Evolutionary conservation across 2,329 filamentous ascomycete genomes (phyloP).

Genomic region (Sporothrix schenckii): DNA sequence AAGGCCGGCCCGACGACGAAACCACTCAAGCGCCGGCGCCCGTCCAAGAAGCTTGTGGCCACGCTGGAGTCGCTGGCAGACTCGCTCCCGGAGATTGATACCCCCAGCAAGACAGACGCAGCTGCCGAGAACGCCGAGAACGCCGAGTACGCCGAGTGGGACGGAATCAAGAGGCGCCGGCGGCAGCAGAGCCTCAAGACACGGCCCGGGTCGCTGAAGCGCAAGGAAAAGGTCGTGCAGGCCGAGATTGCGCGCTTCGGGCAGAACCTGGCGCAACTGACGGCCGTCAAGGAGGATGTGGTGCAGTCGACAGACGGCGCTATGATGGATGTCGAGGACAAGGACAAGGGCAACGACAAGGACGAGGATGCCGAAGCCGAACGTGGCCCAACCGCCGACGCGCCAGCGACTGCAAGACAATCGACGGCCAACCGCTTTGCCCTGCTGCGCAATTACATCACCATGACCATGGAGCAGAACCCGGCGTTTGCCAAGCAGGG

Average conservation of each 20-base stretch:
- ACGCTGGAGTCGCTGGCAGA: constrained; percentile 76
- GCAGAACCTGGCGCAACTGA: constrained; percentile 77
- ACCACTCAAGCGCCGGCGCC: constrained; percentile 61
- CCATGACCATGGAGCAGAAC: constrained; percentile 86
- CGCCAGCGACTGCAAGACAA: constrained; percentile 35
- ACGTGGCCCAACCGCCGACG: constrained; percentile 1
- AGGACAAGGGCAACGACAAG: constrained; percentile 24
- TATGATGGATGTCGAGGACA: constrained; percentile 34
- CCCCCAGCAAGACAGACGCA: constrained; percentile 44
- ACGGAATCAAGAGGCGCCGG: constrained; percentile 59
- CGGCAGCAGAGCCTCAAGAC: constrained; percentile 74
- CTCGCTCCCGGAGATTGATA: constrained; percentile 75
- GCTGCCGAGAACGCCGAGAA: constrained; percentile 45
- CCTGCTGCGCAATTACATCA: constrained; percentile 80
- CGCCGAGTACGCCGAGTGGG: constrained; percentile 38
- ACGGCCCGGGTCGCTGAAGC: constrained; percentile 77
- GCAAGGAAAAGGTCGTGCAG: constrained; percentile 77
- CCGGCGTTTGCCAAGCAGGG: constrained; percentile 64
- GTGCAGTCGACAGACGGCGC: constrained; percentile 1
- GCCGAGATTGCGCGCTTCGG: constrained; percentile 83
- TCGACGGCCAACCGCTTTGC: constrained; percentile 70
- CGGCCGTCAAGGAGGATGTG: constrained; percentile 41
- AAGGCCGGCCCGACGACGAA: constrained; percentile 42
- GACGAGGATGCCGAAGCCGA: no score
- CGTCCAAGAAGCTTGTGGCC: constrained; percentile 76